Base-by-base conservation (phyloP, 805 yeast genomes). In the Myxozyma udenii region DNA sequence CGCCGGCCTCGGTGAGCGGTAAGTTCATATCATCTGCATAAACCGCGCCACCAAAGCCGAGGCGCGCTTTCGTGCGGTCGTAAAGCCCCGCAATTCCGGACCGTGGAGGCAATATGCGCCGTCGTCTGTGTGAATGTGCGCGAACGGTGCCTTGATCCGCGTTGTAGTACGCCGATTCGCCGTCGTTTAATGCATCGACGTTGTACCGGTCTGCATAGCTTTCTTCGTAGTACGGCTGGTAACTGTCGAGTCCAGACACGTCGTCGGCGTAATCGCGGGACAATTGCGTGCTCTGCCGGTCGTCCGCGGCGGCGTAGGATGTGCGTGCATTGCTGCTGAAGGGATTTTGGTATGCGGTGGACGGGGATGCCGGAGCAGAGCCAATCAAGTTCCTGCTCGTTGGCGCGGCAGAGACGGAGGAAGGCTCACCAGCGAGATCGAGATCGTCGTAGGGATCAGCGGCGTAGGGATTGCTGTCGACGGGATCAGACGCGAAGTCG, bases 151-250 rank as follows among this genome's bases (percentile, higher is more conserved):
- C 42, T 5, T 18, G 28, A 18, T 42, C 51, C 12, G 47, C 16
- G 28, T 28, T 23, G 25, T 48, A 43, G 12, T 43, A 25, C 11
- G 41, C 21, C 9, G 41, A 7, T 6, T 19, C 48, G 9, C 37
- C 26, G 37, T 28, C 36, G 9, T 26, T 23, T 2, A 33, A 41
- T 2, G 14, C 48, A 25, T 39, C 49, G 16, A 11, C 32, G 6
- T 12, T 5, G 26, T 12, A 18, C 1, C 28, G 48, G n/a, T 40
- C 58, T 14, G 4, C 21, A 3, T 38, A 37, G 7, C 44, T 28
- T 4, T 53, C 50, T 18, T 55, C 57, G 39, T 48, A 55, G 18
- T 55, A 55, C 4, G 59, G 59, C 43, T 53, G 57, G 19, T 55
- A 55, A 7, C 24, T 25, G 45, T 36, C 41, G 28, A 55, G 46